Evolutionary conservation across 257 asterid species (phyloP).

Genomic region (Cynanchum wilfordii): DNA sequence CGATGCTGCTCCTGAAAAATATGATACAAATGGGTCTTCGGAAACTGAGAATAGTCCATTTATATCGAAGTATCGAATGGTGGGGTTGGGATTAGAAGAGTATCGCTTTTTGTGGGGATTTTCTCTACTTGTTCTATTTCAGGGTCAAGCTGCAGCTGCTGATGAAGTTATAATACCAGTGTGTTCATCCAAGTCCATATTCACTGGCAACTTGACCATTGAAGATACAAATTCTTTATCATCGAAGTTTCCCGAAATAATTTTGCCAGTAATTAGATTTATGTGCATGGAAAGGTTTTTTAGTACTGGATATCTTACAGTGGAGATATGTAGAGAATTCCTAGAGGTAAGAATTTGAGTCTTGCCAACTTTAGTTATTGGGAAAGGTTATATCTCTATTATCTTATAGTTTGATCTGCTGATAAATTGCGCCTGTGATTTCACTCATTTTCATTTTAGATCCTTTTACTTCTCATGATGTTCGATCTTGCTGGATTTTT

Average conservation of each 20-base stretch:
- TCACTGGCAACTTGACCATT: slow-evolving; percentile 39
- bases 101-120: slow-evolving; percentile 86
- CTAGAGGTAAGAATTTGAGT: slow-evolving; percentile 48
- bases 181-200: slow-evolving; percentile 42
- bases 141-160: slow-evolving; percentile 51
- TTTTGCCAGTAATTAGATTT: slow-evolving; percentile 59
- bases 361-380: too few relatives aligned
- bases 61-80: slow-evolving; percentile 79
- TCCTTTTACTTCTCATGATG: background rate
- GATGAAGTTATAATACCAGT: slow-evolving; percentile 41
- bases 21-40: slow-evolving; percentile 39
- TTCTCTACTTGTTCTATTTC: slow-evolving; percentile 69
- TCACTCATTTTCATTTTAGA: background rate
- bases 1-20: slow-evolving; percentile 77
- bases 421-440: background rate
- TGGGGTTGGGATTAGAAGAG: slow-evolving; percentile 63
- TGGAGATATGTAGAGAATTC: slow-evolving; percentile 70
- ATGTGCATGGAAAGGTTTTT: slow-evolving; percentile 68
- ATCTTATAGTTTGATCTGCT: background rate
- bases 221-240: slow-evolving; percentile 47
- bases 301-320: slow-evolving; percentile 56
- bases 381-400: background rate
- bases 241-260: slow-evolving; percentile 41
- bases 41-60: slow-evolving; percentile 39
- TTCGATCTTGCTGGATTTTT: background rate